Conservation (phyloP, 768 basidiomycete species). For the Leccinum ochraceum region DNA sequence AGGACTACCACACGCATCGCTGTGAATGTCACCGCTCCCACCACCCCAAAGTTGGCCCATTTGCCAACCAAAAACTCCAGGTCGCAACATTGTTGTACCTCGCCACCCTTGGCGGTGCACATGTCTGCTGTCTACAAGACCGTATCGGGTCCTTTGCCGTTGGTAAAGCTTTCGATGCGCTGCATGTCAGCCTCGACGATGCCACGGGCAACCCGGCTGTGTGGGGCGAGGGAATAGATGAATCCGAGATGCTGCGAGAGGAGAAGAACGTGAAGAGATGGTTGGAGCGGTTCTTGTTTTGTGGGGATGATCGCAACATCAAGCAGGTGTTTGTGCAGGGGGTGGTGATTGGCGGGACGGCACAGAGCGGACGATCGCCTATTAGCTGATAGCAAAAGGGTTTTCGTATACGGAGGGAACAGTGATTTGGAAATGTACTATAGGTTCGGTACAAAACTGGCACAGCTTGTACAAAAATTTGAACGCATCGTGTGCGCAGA, state of each 20-base stretch:
- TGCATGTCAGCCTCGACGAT: slow-evolving; percentile 60
- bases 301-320: slow-evolving; percentile 85
- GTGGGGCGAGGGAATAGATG: slow-evolving; percentile 43
- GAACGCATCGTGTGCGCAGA: too few species aligned
- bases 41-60: slow-evolving; percentile 21
- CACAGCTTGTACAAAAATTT: too few species aligned
- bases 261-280: slow-evolving; percentile 45
- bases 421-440: neutral
- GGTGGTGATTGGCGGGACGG: slow-evolving; percentile 61
- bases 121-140: slow-evolving; percentile 67
- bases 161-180: slow-evolving; percentile 89
- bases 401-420: too few species aligned
- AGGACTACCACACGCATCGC: neutral
- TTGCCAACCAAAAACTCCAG: slow-evolving; percentile 60
- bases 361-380: slow-evolving; percentile 2
- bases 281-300: slow-evolving; percentile 83
- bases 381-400: neutral
- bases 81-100: slow-evolving; percentile 78
- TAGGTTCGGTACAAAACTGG: too few species aligned
- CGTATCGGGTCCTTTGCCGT: slow-evolving; percentile 70
- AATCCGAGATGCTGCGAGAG: slow-evolving; percentile 13
- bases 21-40: neutral
- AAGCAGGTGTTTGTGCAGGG: slow-evolving; percentile 82
- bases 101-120: slow-evolving; percentile 87
- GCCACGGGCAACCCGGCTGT: slow-evolving; percentile 54